Evolutionary conservation across 495 filamentous ascomycete genomes (phyloP).

Genomic region (Neurospora tetrasperma): DNA sequence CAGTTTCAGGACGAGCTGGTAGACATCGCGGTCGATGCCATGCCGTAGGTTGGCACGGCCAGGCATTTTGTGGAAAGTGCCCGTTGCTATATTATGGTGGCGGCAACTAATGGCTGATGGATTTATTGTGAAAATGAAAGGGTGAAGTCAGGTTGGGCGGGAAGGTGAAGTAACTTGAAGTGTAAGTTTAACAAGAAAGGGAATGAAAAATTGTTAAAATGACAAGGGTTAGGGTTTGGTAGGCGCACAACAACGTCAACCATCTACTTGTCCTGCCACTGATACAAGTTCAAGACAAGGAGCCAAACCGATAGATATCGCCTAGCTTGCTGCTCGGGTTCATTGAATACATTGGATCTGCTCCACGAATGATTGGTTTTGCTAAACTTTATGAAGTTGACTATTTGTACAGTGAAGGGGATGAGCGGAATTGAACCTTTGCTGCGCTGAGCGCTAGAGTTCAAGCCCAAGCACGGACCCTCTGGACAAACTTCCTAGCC

Average conservation of each 20-base stretch:
- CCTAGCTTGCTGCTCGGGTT: background rate
- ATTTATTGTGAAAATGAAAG: background rate
- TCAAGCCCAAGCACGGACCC: background rate
- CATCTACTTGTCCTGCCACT: background rate
- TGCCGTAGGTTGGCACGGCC: constrained; percentile 12
- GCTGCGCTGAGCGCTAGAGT: background rate
- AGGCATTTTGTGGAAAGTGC: constrained; percentile 4
- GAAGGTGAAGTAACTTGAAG: background rate
- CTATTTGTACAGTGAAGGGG: background rate
- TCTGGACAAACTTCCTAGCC: background rate
- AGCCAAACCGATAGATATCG: background rate
- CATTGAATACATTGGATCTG: background rate
- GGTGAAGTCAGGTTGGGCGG: background rate
- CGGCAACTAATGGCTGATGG: background rate
- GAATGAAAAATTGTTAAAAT: background rate
- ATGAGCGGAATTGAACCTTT: background rate
- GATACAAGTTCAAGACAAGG: background rate
- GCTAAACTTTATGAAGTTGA: background rate
- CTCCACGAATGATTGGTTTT: background rate
- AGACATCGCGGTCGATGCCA: constrained; percentile 41
- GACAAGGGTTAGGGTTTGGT: background rate
- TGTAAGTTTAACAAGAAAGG: background rate
- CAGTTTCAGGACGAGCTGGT: constrained; percentile 64
- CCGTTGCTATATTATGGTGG: background rate
- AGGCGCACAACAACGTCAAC: background rate